These are phyloP conservation scores for Penicillium verhagenii DNA, from an alignment of 495 filamentous ascomycete species.

Conservation along the genomic window DNA sequence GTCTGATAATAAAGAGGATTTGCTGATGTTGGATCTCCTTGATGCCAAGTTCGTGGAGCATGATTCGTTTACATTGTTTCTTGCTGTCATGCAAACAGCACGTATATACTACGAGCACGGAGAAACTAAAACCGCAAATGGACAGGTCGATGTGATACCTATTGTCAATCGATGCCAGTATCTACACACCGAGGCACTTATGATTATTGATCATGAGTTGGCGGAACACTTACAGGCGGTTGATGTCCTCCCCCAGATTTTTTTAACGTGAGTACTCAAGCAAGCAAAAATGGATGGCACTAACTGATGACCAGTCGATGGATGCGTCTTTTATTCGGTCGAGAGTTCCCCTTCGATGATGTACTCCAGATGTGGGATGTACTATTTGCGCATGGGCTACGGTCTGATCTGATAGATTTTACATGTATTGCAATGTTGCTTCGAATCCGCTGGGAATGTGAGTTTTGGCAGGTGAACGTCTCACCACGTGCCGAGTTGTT, in stretches of 20 bases:
- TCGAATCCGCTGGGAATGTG: slow-evolving; percentile 86
- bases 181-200: slow-evolving; percentile 79
- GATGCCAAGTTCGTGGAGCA: slow-evolving; percentile 78
- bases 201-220: slow-evolving; percentile 75
- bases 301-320: slow-evolving; percentile 63
- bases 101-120: slow-evolving; percentile 80
- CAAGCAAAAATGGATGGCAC: neutral
- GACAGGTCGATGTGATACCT: slow-evolving; percentile 57
- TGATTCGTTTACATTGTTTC: slow-evolving; percentile 86
- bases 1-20: slow-evolving; percentile 29
- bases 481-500: slow-evolving; percentile 11
- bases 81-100: slow-evolving; percentile 79
- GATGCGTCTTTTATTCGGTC: slow-evolving; percentile 89
- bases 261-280: slow-evolving; percentile 66
- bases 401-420: slow-evolving; percentile 78
- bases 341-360: slow-evolving; percentile 88
- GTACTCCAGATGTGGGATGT: slow-evolving; percentile 85
- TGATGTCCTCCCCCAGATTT: slow-evolving; percentile 94
- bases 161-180: slow-evolving; percentile 83
- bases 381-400: slow-evolving; percentile 84
- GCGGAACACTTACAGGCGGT: slow-evolving; percentile 78
- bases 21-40: slow-evolving; percentile 61
- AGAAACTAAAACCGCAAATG: slow-evolving; percentile 39
- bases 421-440: slow-evolving; percentile 94
- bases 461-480: slow-evolving; percentile 26